Conservation (phyloP, 148 eudicot species). For the Cornus controversa region DNA sequence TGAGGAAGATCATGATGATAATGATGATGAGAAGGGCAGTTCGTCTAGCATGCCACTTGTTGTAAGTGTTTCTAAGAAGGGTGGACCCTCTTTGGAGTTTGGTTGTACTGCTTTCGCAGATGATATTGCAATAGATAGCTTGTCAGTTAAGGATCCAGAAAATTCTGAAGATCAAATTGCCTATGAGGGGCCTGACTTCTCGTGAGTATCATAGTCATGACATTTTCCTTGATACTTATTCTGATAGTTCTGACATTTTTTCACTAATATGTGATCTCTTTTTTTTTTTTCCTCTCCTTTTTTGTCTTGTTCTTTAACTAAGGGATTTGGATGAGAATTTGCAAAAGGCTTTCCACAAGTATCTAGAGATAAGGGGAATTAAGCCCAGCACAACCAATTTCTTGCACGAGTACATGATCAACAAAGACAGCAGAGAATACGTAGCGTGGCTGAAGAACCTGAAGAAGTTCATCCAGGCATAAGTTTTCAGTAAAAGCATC, state of each 20-base stretch:
- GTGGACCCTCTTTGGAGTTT: constrained; percentile 47
- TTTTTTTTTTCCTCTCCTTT: background rate
- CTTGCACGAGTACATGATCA: constrained; percentile 61
- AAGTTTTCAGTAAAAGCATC: background rate
- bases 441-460: constrained; percentile 51
- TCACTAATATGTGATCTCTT: background rate
- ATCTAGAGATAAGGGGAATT: constrained; percentile 56
- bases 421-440: constrained; percentile 56
- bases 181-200: constrained; percentile 65
- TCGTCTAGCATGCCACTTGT: constrained; percentile 39
- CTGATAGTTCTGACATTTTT: background rate
- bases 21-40: constrained; percentile 17
- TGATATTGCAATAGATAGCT: constrained; percentile 45
- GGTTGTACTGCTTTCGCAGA: constrained; percentile 47
- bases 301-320: background rate
- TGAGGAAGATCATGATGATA: constrained; percentile 30
- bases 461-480: constrained; percentile 48
- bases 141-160: constrained; percentile 44
- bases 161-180: constrained; percentile 43
- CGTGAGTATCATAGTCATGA: constrained; percentile 32
- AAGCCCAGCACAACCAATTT: constrained; percentile 54
- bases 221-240: background rate
- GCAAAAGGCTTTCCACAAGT: constrained; percentile 63
- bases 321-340: constrained; percentile 72
- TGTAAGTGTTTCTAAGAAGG: constrained; percentile 39